phyloP scores from a whole-genome alignment of 805 yeast genomes.

The Cyberlindnera bimundalis region DNA sequence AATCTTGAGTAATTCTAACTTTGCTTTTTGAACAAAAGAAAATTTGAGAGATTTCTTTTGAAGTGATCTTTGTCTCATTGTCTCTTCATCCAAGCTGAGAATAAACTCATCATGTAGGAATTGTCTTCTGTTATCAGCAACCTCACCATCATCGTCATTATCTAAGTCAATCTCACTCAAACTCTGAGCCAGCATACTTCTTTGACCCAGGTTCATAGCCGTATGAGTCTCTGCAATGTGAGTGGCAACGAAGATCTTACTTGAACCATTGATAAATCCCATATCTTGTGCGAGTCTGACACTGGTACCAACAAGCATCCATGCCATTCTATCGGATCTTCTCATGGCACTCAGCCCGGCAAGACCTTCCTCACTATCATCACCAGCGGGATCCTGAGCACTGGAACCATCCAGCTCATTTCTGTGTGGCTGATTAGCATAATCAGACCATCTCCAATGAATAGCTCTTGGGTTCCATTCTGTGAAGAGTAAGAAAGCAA shows the following conservation, averaged over 20 bases:
- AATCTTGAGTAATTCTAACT: conserved; percentile 73
- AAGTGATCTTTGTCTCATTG: conserved; percentile 25
- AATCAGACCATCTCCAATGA: conserved; percentile 84
- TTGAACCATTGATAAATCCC: conserved; percentile 71
- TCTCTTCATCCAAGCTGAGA: conserved; percentile 28
- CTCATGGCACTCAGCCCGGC: conserved; percentile 84
- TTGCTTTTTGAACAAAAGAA: conserved; percentile 65
- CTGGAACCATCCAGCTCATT: conserved; percentile 8
- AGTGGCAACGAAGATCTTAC: conserved; percentile 75
- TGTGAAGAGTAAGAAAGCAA: conserved; percentile 78
- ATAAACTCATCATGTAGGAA: conserved; percentile 32
- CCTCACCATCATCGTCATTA: conserved; percentile 34
- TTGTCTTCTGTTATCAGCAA: conserved; percentile 25
- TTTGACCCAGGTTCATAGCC: conserved; percentile 75
- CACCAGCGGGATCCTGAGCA: conserved; percentile 4
- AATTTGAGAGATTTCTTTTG: conserved; percentile 43
- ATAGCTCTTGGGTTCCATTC: conserved; percentile 97
- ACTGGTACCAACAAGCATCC: conserved; percentile 90
- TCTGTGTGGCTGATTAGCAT: conserved; percentile 44
- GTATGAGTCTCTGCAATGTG: conserved; percentile 81
- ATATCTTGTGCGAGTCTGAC: conserved; percentile 83
- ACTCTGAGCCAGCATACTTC: conserved; percentile 74
- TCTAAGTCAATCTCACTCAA: conserved; percentile 62
- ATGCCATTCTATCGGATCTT: conserved; percentile 84
- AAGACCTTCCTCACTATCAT: conserved; percentile 43